Percentiles rank a stretch among this genome's conserved stretches.
phyloP scores from a whole-genome alignment of 1,139 yeast genomes.

The Saccharomyces hybrid region DNA sequence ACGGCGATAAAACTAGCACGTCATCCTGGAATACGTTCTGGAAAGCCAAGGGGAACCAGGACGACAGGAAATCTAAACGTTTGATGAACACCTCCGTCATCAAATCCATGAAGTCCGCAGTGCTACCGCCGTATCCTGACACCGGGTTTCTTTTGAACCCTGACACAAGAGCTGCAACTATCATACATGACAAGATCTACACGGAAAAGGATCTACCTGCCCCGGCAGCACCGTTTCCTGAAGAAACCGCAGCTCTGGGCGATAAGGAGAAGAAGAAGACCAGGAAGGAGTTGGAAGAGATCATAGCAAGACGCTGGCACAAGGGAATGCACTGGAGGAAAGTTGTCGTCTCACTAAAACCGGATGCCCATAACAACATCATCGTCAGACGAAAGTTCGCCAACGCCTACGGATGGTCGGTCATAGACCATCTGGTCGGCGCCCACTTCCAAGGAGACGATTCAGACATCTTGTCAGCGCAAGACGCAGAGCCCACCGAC shows the following conservation, averaged over 20 bases:
- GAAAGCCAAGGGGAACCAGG: neutral
- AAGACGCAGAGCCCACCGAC: neutral
- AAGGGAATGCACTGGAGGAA: constrained; percentile 79
- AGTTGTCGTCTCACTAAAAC: constrained; percentile 72
- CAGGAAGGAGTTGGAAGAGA: constrained; percentile 45
- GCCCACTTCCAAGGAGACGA: constrained; percentile 43
- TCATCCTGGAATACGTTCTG: neutral
- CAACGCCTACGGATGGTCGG: constrained; percentile 97
- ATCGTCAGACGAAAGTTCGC: constrained; percentile 81
- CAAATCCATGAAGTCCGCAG: constrained; percentile 62
- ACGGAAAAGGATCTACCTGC: constrained; percentile 53
- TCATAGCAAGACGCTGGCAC: constrained; percentile 85
- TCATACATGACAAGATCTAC: constrained; percentile 73
- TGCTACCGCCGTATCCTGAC: constrained; percentile 78
- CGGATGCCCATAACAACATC: constrained; percentile 94
- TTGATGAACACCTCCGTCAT: constrained; percentile 62
- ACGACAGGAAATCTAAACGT: constrained; percentile 1
- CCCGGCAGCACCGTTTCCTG: constrained; percentile 16
- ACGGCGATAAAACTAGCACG: neutral
- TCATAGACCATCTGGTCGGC: constrained; percentile 68
- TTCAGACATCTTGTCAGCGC: neutral
- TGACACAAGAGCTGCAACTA: constrained; percentile 36
- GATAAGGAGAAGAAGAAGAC: constrained; percentile 42
- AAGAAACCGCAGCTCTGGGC: neutral
- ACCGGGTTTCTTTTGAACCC: constrained; percentile 56